These are phyloP conservation scores for Phytopythium sindhum DNA, from an alignment of 352 stramenopile species.

Conservation along the genomic window DNA sequence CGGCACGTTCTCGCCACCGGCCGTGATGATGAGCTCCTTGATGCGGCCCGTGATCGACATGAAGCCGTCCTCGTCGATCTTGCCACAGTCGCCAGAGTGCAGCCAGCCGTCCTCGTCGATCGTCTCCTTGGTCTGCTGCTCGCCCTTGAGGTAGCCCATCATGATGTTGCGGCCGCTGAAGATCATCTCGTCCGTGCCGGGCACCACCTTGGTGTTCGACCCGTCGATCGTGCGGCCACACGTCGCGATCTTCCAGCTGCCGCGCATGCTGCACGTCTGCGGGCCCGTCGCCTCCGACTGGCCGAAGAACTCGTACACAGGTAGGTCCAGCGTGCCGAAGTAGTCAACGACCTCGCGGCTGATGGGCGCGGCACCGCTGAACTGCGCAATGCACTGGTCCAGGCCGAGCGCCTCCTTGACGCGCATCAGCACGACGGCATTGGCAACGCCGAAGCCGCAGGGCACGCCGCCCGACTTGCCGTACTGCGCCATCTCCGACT, in stretches of 20 bases:
- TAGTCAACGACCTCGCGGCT: slow-evolving; percentile 92
- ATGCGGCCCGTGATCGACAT: slow-evolving; percentile 94
- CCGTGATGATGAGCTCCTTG: slow-evolving; percentile 95
- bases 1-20: slow-evolving; percentile 95
- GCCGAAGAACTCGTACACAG: slow-evolving; percentile 93
- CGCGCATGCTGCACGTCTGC: slow-evolving; percentile 68
- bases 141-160: slow-evolving; percentile 87
- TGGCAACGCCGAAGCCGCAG: slow-evolving; percentile 88
- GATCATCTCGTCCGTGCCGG: slow-evolving; percentile 67
- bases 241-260: slow-evolving; percentile 88
- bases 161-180: slow-evolving; percentile 86
- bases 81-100: slow-evolving; percentile 91
- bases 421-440: slow-evolving; percentile 82
- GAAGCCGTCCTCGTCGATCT: slow-evolving; percentile 91
- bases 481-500: slow-evolving; percentile 82
- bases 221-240: slow-evolving; percentile 78
- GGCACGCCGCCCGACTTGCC: slow-evolving; percentile 81
- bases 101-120: slow-evolving; percentile 93
- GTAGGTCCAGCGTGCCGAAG: slow-evolving; percentile 93
- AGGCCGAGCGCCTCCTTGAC: slow-evolving; percentile 90
- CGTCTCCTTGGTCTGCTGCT: slow-evolving; percentile 79
- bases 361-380: slow-evolving; percentile 90
- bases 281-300: slow-evolving; percentile 91
- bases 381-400: slow-evolving; percentile 79
- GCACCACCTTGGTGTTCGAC: slow-evolving; percentile 51